phyloP scores from a whole-genome alignment of 2,329 filamentous ascomycete species.

The Botrytis pseudocinerea region DNA sequence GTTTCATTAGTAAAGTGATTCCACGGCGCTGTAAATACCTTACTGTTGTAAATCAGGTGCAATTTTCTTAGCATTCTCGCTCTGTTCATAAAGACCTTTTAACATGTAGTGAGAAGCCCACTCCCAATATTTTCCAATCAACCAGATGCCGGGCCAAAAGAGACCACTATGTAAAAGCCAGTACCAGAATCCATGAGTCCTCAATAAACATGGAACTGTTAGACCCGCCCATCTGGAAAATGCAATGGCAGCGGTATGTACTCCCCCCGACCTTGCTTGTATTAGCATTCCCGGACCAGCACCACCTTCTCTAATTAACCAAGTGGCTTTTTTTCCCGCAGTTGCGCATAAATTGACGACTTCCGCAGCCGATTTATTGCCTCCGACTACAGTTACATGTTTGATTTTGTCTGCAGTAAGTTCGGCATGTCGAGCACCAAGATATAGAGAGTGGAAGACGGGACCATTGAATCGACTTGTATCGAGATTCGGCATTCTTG shows the following conservation, averaged over 20 bases:
- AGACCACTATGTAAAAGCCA: conserved; percentile 26
- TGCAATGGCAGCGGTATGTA: conserved; percentile 23
- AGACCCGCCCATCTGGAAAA: conserved; percentile 19
- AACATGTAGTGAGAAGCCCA: conserved; percentile 20
- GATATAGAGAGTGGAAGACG: conserved; percentile 26
- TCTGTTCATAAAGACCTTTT: conserved; percentile 18
- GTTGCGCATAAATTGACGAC: conserved; percentile 23
- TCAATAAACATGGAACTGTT: conserved; percentile 17
- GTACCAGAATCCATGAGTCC: conserved; percentile 26
- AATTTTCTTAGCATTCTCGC: conserved; percentile 21
- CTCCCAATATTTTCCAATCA: conserved; percentile 23
- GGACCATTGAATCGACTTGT: conserved; percentile 20
- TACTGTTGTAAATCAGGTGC: conserved; percentile 21
- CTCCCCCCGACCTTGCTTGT: conserved; percentile 16
- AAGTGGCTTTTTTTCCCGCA: conserved; percentile 29
- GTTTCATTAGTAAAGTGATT: neutral
- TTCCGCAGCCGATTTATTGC: conserved; percentile 29
- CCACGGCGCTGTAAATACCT: neutral
- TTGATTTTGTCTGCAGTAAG: conserved; percentile 24
- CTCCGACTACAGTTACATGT: conserved; percentile 28
- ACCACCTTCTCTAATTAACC: conserved; percentile 29
- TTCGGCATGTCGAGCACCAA: conserved; percentile 15
- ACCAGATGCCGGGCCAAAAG: conserved; percentile 21
- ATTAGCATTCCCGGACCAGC: conserved; percentile 25
- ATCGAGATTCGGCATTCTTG: conserved; percentile 26